Base-by-base conservation (phyloP, 371 early-diverging fungal genomes). In the Syncephalastrum sp. region DNA sequence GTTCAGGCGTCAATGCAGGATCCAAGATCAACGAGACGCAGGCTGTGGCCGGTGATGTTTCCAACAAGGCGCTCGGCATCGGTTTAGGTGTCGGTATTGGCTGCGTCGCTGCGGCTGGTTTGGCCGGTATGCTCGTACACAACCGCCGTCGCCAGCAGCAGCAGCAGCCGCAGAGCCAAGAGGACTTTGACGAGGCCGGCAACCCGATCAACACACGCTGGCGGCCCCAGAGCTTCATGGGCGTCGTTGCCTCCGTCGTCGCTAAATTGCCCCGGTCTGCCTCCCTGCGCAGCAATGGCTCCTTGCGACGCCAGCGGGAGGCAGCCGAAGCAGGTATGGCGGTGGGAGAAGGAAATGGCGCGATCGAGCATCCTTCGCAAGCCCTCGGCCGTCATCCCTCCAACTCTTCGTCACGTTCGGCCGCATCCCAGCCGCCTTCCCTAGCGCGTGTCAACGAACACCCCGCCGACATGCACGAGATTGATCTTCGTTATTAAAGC, bases 181-280 rank as follows among this genome's bases (percentile, higher is more conserved):
- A 54, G 33, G 59, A 62, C 10, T 29, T 43, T 16, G 54, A 53
- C 21, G 29, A 29, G 29, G 29, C 6, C 29, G 29, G 29, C 7
- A 29, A 29, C 29, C 29, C 29, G 7, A 60, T 66, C 29, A 29
- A 50, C 61, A 78, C 79, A 16, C 73, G 71, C 15, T 78, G 79
- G 79, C 57, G 75, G 25, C 70, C 79, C 23, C 75, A 75, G 19
- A 75, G 74, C 46, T 78, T 78, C 59, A 67, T 78, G 75, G 72
- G 70, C 41, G 75, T 71, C 0, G 71, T 78, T 42, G 69, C 75
- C 17, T 68, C 72, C 3, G 79, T 78, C 2, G 75, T 74, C 4
- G 63, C 73, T 17, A 75, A 73, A 43, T 50, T 78, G 50, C 79
- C 79, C 8, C 64, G 79, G 8, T 73, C 79, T n/a, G 64, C 75